Evolutionary conservation across 345 rosid species (phyloP), one percentile per base, ranked within the genome.

Genomic region (Anacardium occidentale): DNA sequence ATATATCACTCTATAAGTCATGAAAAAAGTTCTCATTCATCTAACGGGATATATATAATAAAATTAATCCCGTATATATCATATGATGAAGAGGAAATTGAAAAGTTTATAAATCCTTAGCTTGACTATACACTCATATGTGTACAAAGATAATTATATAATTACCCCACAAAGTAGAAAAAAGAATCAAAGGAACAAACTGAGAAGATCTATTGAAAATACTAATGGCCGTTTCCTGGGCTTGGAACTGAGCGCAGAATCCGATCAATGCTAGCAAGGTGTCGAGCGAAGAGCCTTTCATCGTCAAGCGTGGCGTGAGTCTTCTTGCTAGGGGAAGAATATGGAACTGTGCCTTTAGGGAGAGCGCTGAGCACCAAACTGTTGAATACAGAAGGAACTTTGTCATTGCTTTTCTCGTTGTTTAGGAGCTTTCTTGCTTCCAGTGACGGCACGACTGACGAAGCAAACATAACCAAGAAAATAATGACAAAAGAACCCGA

Each of bases 221-320:
- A 69, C 58, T 73, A 86, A 77, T 91, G 88, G 55, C 97, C 97
- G n/a, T 76, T 83, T 7, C 94, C 97, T 5, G 98, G 97, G 74
- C 98, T 91, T 1, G 98, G 98, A 71, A 91, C 94, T 18, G 98
- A 91, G 18, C 63, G 78, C 22, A 91, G 91, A 72, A 82, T 74
- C 80, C 96, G 86, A 75, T 86, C 87, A 60, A 89, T 76, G 77
- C 78, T 32, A 18, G 80, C 80, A 32, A 94, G 92, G 78, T 87
- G 94, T 45, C 91, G 82, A 7, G 76, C 78, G 11, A 86, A 78
- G 78, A 87, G 87, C 79, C 85, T 75, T 55, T 73, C 86, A 22
- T 85, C 77, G 3, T 72, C 77, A 37, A 88, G 76, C 29, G 78
- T 68, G 62, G 86, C 83, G 61, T 88, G 93, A 53, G 85, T 89